phyloP scores from a whole-genome alignment of 2,329 filamentous ascomycete species.

The Emergomyces orientalis region DNA sequence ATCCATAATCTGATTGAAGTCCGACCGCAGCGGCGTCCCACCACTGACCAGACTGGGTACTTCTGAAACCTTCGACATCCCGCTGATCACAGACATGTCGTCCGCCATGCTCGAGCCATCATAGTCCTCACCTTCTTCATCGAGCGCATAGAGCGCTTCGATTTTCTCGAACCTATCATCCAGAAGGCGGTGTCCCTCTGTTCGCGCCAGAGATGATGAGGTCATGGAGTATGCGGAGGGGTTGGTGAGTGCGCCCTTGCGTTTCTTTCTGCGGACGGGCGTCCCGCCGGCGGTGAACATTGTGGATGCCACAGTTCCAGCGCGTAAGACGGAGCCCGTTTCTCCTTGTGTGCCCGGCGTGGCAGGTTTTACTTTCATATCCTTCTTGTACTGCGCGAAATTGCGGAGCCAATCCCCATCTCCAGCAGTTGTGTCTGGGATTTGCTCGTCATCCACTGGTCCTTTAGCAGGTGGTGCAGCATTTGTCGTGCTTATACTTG shows the following conservation, averaged over 20 bases:
- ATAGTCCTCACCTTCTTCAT: constrained; percentile 46
- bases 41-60: constrained; percentile 46
- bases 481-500: constrained; percentile 22
- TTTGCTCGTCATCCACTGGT: constrained; percentile 28
- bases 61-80: constrained; percentile 44
- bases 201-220: constrained; percentile 75
- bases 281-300: constrained; percentile 55
- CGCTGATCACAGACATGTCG: constrained; percentile 40
- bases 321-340: constrained; percentile 32
- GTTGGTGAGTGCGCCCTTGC: constrained; percentile 85
- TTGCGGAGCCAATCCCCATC: constrained; percentile 83
- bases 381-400: constrained; percentile 90
- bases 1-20: constrained; percentile 87
- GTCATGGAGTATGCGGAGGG: constrained; percentile 87
- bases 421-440: constrained; percentile 45
- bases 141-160: constrained; percentile 67
- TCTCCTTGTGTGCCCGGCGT: constrained; percentile 30
- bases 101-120: constrained; percentile 26
- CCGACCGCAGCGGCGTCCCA: constrained; percentile 53
- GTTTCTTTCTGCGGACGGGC: constrained; percentile 67
- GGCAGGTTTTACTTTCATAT: constrained; percentile 42
- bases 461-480: constrained; percentile 11
- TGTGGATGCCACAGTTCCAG: constrained; percentile 33
- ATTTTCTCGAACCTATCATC: constrained; percentile 89
- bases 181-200: constrained; percentile 73